Base-by-base conservation (phyloP, 768 basidiomycete species). In the Termitomyces sp. region DNA sequence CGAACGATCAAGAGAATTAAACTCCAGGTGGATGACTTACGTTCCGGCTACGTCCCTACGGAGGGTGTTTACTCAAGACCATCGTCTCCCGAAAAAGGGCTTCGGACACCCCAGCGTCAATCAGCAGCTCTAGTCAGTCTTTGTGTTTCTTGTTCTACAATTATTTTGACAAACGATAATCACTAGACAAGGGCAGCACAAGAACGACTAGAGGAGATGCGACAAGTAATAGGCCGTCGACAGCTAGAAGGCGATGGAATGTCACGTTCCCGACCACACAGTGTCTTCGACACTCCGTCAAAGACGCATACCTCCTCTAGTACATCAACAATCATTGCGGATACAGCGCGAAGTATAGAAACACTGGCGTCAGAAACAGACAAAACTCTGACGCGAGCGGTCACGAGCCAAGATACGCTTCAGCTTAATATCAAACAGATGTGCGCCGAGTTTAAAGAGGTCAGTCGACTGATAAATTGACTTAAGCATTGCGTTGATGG, bases 171-270 rank as follows among this genome's bases (percentile, higher is more conserved):
- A 36, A 4, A 43, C 14, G 54, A 30, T 52, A 55, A 1, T 53
- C 20, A 30, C 5, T 62, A 93, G 91, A 88, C 82, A 13, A 85
- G 72, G 65, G 90, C 85, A 55, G 90, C 90, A 36, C 85, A 85
- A 63, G 85, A 86, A 36, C 84, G 92, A 24, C 79, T 92, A 77
- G 84, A 90, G 64, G 92, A 94, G 69, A 90, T 94, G 90, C 81
- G 85, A 42, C 82, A 81, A 61, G 74, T 91, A 56, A 91, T 94
- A 58, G 72, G 75, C 38, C 80, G 76, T 60, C 76, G 90, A 62
- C 77, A 82, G 28, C 20, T 56, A 18, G 63, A 64, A 64, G 75
- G 71, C 18, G 86, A 86, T 36, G 70, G 70, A 6, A 75, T 80
- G 9, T 79, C 81, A 57, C 78, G 79, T 26, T 72, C 70, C 55